Evolutionary conservation across 148 eudicot genomes (phyloP), one percentile per base, ranked within the genome.

Genomic region (Camellia lanceoleosa): DNA sequence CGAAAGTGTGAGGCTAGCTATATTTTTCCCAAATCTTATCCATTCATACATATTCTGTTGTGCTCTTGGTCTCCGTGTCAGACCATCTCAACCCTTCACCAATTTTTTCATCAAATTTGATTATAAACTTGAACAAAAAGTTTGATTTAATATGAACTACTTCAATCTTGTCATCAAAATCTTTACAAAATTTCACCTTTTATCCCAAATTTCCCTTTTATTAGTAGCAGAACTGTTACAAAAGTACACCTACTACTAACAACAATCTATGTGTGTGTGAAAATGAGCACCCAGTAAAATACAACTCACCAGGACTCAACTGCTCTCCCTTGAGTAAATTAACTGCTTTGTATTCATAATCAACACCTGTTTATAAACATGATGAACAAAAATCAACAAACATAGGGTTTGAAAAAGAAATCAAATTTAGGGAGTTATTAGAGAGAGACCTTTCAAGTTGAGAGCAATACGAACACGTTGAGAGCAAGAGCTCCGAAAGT

Each of bases 401-500:
- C 0, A 44, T 13, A 78, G 47, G n/a, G n/a, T 42, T 64, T 44
- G 10, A 67, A 77, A 46, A 65, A 77, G 54, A 72, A 78, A 46
- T 3, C 30, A 60, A 10, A 71, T 12, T 42, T 54, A 44, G 7
- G n/a, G 6, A 46, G 10, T 68, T 9, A 58, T 5, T 19, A 16
- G 60, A 8, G 70, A 42, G 20, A 23, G 23, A 95, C 99, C 97
- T 91, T 96, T 96, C 69, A 91, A 78, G 73, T 85, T 87, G 81
- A 96, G 97, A 79, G 95, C 99, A 68, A 93, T 91, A 64, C 98
- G 99, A 66, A 92, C 97, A n/a, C 99, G 97, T 74, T 77, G 79
- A 76, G 98, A 80, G 79, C 97, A 95, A 13, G 99, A 93, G 84
- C 99, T 95, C 71, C 81, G 62, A 82, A 85, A 88, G 74, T 88